Percentiles rank a stretch among this genome's conserved stretches.
These are phyloP conservation scores for Ochromonas danica DNA, from an alignment of 108 stramenopile genomes.

Conservation along the genomic window DNA sequence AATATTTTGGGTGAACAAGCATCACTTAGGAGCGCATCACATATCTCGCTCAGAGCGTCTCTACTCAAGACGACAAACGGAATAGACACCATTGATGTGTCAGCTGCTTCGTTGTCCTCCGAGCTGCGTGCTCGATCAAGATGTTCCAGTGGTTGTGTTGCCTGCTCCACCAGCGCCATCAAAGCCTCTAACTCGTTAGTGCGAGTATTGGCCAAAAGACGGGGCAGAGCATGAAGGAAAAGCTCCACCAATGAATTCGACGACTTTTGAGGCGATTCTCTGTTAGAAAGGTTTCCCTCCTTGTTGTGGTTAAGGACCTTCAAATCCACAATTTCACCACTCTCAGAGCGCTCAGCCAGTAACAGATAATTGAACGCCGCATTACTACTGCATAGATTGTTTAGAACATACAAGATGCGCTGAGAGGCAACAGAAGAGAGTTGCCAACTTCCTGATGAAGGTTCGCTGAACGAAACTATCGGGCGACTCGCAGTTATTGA, in stretches of 20 bases:
- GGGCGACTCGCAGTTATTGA: no score
- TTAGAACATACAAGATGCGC: no score
- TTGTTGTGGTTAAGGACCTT: no score
- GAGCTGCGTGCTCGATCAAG: background rate
- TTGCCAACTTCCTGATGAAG: no score
- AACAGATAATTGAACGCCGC: no score
- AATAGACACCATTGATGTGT: background rate
- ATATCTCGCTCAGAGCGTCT: background rate
- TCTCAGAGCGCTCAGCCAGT: no score
- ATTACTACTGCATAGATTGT: no score
- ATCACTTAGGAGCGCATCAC: constrained; percentile 27
- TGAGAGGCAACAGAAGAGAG: no score
- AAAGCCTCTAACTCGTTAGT: background rate
- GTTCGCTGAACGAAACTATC: no score
- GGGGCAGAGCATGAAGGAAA: background rate
- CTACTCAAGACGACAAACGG: background rate
- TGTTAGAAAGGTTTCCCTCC: no score
- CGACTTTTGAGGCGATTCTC: no score
- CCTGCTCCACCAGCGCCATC: background rate
- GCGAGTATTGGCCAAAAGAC: background rate
- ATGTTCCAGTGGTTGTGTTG: background rate
- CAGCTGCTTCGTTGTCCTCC: background rate
- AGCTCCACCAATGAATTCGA: background rate
- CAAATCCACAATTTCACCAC: no score
- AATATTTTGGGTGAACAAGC: background rate